These are phyloP conservation scores for Alternaria brassicicola DNA, from an alignment of 2,329 filamentous ascomycete species.

Conservation along the genomic window DNA sequence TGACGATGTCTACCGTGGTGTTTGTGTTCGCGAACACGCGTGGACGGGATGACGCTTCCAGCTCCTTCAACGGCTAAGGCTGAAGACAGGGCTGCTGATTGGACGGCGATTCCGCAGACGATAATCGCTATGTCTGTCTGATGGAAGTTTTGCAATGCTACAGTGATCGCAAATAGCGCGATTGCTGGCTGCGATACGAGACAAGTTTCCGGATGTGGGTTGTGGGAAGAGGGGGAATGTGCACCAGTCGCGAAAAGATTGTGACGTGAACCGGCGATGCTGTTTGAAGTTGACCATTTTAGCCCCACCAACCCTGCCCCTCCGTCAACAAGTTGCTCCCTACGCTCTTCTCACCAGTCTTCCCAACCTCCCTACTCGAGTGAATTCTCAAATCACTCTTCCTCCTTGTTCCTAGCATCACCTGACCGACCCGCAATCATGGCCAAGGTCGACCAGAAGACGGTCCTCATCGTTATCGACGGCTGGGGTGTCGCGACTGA, in stretches of 20 bases:
- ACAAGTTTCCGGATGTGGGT: constrained; percentile 35
- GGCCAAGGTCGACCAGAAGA: constrained; percentile 72
- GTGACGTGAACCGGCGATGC: constrained; percentile 33
- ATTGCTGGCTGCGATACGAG: constrained; percentile 15
- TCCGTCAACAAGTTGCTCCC: constrained; percentile 27
- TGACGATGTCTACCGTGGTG: constrained; percentile 25
- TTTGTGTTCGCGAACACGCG: constrained; percentile 22
- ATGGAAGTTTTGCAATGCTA: constrained; percentile 3
- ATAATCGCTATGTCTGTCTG: constrained; percentile 8
- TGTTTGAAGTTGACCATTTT: constrained; percentile 14
- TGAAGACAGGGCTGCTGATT: constrained; percentile 21
- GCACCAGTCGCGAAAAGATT: constrained; percentile 15
- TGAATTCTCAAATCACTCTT: not conserved
- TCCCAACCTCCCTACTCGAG: not conserved
- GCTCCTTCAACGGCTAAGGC: constrained; percentile 24
- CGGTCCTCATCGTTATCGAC: constrained; percentile 91
- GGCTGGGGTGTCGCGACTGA: constrained; percentile 91
- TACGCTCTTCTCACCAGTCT: constrained; percentile 4
- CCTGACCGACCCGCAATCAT: constrained; percentile 54
- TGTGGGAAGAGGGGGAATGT: constrained; percentile 21
- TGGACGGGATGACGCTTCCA: constrained; percentile 27
- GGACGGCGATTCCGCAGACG: constrained; percentile 13
- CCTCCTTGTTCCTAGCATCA: not conserved
- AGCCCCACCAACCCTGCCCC: constrained; percentile 36
- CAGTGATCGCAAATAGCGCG: constrained; percentile 11